Conservation (phyloP, 768 basidiomycete genomes). For the Mycena filopes region DNA sequence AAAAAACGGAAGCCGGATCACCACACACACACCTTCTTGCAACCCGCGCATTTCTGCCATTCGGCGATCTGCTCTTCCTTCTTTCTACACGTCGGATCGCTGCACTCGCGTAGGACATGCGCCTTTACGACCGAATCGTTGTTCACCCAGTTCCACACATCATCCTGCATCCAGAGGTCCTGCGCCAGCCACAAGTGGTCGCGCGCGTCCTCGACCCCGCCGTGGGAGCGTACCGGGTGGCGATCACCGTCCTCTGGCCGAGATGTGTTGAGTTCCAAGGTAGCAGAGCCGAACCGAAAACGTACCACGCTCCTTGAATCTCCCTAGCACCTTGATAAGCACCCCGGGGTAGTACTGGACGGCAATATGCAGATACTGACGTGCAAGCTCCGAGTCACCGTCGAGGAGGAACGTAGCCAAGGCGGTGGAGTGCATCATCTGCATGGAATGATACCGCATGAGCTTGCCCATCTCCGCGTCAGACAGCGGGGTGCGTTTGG, state of each 20-base stretch:
- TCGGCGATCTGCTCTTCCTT: conserved; percentile 47
- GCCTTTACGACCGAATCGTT: conserved; percentile 45
- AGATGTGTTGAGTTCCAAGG: neutral
- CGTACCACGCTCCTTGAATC: conserved; percentile 49
- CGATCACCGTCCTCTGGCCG: conserved; percentile 43
- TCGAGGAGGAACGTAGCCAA: conserved; percentile 53
- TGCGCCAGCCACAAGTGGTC: conserved; percentile 59
- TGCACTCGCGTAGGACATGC: conserved; percentile 47
- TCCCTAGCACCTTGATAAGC: conserved; percentile 51
- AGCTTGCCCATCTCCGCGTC: conserved; percentile 27
- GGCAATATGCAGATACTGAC: conserved; percentile 52
- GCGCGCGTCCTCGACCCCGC: conserved; percentile 56
- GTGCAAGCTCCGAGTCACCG: conserved; percentile 50
- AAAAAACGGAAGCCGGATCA: too few relatives aligned
- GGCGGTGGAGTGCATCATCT: conserved; percentile 51
- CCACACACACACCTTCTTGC: conserved; percentile 10
- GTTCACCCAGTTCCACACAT: conserved; percentile 57
- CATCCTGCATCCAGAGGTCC: conserved; percentile 54
- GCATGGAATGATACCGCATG: conserved; percentile 20
- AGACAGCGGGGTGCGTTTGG: conserved; percentile 35
- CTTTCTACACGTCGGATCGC: conserved; percentile 41
- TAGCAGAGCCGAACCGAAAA: neutral
- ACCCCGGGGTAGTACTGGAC: conserved; percentile 46
- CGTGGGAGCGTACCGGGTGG: conserved; percentile 38
- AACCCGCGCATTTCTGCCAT: conserved; percentile 33